phyloP scores from a whole-genome alignment of 176 grass and related monocot species.

The Canna indica region DNA sequence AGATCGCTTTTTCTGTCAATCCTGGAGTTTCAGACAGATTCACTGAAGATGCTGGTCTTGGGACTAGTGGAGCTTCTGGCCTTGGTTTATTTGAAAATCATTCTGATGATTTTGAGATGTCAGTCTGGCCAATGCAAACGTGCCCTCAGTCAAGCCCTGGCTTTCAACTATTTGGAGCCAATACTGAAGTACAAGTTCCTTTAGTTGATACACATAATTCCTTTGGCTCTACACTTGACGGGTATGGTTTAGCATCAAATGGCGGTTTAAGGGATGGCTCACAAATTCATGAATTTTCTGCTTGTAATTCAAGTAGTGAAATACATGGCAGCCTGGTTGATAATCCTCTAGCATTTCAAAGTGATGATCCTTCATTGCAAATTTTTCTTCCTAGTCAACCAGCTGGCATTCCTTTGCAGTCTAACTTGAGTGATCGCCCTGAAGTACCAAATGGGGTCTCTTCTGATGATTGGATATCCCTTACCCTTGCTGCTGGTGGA shows the following conservation, averaged over 20 bases:
- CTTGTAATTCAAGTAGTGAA: conserved; percentile 37
- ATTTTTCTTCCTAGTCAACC: conserved; percentile 75
- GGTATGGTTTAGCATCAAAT: conserved; percentile 52
- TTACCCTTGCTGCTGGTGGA: conserved; percentile 66
- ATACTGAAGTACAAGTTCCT: conserved; percentile 38
- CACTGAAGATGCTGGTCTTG: conserved; percentile 45
- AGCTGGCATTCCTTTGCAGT: conserved; percentile 47
- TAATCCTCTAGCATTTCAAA: conserved; percentile 62
- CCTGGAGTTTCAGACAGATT: conserved; percentile 47
- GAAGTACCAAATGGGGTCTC: conserved; percentile 49
- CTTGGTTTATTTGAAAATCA: conserved; percentile 56
- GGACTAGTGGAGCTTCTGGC: conserved; percentile 17
- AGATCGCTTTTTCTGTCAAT: conserved; percentile 42
- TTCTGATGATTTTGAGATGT: conserved; percentile 66
- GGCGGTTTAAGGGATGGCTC: conserved; percentile 38
- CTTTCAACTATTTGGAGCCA: conserved; percentile 75
- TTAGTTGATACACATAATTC: conserved; percentile 48
- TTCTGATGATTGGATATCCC: conserved; percentile 79
- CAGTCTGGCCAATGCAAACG: conserved; percentile 48
- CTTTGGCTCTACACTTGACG: conserved; percentile 30
- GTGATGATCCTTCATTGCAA: conserved; percentile 67
- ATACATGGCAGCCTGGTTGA: conserved; percentile 63
- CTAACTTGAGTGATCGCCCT: conserved; percentile 27
- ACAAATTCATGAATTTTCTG: conserved; percentile 38
- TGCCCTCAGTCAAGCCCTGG: conserved; percentile 40